Evolutionary conservation across 495 filamentous ascomycete genomes (phyloP), one percentile per base, ranked within the genome.

Genomic region (Cetradonia linearis): DNA sequence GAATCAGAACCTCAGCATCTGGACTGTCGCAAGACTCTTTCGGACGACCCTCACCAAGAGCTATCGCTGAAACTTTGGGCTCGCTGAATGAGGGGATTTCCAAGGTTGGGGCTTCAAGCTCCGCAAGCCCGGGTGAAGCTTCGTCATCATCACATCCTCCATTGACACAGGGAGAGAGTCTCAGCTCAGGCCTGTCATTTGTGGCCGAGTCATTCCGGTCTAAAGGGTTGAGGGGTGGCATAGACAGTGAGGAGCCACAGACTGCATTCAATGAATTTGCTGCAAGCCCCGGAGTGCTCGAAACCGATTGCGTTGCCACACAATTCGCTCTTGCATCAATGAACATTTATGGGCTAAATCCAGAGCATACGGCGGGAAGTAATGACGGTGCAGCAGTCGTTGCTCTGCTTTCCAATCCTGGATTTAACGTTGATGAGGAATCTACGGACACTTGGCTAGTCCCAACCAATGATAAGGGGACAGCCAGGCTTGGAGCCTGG

Each of bases 381-480:
- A 37, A 44, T 37, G 77, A 80, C 60, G 77, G 78, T 52, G 63
- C 70, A 33, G 77, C 69, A 5, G 76, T 79, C 7, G 60, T 77
- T 9, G 63, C 71, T 48, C 69, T 89, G 73, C 69, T 88, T 69
- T 59, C 74, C 50, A 67, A 84, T 70, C 52, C 70, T 60, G 67
- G 75, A 62, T 76, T 85, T 72, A 65, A 82, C 58, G 71, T 86
- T 67, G 69, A 81, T 63, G 36, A 64, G 53, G 14, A 72, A 65
- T 13, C 68, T 72, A 8, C 71, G 67, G 11, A 48, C 58, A 0
- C 60, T 44, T 0, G 72, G 27, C 33, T 10, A 33, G 1, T 34
- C 0, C 37, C 33, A 33, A 14, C 5, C n/a, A 18, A 6, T 9
- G 16, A 23, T 20, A 20, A 16, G 23, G 37, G 48, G 18, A 23